These are phyloP conservation scores for Geotrichum klebahnii DNA, from an alignment of 1,139 yeast genomes.

Conservation along the genomic window DNA sequence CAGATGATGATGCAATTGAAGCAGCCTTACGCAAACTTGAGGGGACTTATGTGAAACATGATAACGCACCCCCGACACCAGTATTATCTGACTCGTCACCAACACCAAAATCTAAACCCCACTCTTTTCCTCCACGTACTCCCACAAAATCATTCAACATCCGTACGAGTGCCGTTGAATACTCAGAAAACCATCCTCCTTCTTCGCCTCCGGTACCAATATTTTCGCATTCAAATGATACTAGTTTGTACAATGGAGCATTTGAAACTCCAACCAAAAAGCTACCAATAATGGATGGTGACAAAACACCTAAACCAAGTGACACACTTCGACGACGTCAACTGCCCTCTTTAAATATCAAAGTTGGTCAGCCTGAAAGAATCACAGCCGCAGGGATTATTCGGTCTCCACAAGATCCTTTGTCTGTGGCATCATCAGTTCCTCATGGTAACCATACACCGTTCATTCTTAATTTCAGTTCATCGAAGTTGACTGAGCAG, in stretches of 20 bases:
- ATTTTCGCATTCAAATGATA: background rate
- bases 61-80: constrained; percentile 2
- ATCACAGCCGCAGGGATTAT: constrained; percentile 1
- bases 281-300: background rate
- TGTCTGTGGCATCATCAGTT: constrained; percentile 18
- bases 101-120: background rate
- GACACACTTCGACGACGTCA: too few relatives aligned
- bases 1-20: constrained; percentile 65
- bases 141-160: too few relatives aligned
- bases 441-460: constrained; percentile 56
- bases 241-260: constrained; percentile 17
- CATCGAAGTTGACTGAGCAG: constrained; percentile 66
- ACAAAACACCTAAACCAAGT: background rate
- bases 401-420: constrained; percentile 16
- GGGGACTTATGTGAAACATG: constrained; percentile 47
- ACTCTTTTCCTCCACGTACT: background rate
- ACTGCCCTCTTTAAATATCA: background rate
- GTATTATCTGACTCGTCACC: background rate
- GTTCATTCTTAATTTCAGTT: constrained; percentile 67
- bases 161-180: too few relatives aligned
- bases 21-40: constrained; percentile 73
- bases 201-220: background rate
- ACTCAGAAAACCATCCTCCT: background rate
- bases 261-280: constrained; percentile 19
- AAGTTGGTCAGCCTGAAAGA: background rate